A percentile compares a stretch with the other conserved stretches of the same genome.
Evolutionary conservation across 306 rosid genomes (phyloP).

Genomic region (Coriaria nepalensis): DNA sequence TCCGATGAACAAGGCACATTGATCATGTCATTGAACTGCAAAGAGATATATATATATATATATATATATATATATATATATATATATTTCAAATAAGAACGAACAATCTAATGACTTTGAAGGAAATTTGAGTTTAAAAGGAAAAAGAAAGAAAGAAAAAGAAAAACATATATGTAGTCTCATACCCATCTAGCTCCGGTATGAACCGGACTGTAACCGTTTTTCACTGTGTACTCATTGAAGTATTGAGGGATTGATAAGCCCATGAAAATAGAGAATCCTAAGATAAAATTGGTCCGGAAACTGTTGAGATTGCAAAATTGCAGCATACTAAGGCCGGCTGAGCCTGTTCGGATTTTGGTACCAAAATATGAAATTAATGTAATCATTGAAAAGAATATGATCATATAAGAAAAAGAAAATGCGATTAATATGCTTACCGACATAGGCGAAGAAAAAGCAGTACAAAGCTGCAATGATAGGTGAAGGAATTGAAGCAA

Average conservation of each 20-base stretch:
- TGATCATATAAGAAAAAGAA: too few species aligned
- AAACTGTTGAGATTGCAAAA: conserved; percentile 92
- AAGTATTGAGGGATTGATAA: conserved; percentile 84
- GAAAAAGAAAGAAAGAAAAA: not conserved
- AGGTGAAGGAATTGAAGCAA: conserved; percentile 92
- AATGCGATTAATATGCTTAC: conserved; percentile 28
- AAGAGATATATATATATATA: too few species aligned
- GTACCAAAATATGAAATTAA: too few species aligned
- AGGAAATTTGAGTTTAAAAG: not conserved
- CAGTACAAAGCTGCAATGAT: conserved; percentile 81
- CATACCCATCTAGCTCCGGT: conserved; percentile 83
- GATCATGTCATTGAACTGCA: conserved; percentile 88
- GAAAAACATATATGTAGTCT: not conserved
- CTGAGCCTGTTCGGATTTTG: conserved; percentile 46
- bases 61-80: too few species aligned
- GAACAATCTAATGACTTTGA: too few species aligned
- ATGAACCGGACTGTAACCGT: conserved; percentile 87
- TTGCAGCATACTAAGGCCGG: conserved; percentile 76
- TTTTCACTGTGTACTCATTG: conserved; percentile 74
- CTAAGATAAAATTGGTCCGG: conserved; percentile 60
- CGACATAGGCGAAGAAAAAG: conserved; percentile 92
- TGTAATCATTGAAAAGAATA: too few species aligned
- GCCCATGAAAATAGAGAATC: conserved; percentile 88
- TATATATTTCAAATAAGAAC: too few species aligned
- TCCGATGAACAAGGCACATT: conserved; percentile 84